These are phyloP conservation scores for Suillus lakei DNA, from an alignment of 768 basidiomycete genomes.

Conservation along the genomic window DNA sequence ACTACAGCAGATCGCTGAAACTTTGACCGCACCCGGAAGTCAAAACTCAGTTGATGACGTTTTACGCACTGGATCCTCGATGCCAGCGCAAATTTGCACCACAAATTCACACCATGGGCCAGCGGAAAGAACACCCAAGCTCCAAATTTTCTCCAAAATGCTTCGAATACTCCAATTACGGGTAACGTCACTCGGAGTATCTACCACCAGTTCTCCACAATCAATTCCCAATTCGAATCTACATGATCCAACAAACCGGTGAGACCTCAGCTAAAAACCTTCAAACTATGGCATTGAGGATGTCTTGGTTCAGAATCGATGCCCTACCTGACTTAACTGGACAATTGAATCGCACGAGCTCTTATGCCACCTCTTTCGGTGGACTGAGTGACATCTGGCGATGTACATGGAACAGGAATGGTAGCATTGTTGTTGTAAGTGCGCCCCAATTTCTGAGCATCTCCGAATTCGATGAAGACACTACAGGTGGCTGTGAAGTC, in stretches of 20 bases:
- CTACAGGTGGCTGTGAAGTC: slow-evolving; percentile 16
- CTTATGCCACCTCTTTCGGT: slow-evolving; percentile 30
- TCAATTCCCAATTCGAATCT: background rate
- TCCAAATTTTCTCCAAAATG: background rate
- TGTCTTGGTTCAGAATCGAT: background rate
- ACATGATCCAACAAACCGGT: background rate
- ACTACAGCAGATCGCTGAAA: background rate
- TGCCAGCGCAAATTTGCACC: background rate
- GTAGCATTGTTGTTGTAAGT: background rate
- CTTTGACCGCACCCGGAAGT: too few species aligned
- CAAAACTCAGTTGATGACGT: background rate
- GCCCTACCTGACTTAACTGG: slow-evolving; percentile 20
- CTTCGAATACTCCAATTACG: background rate
- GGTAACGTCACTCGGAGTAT: background rate
- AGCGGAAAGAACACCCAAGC: background rate
- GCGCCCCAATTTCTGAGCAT: background rate
- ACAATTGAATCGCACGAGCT: slow-evolving; percentile 14
- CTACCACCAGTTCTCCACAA: background rate
- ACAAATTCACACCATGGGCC: background rate
- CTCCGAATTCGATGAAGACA: background rate
- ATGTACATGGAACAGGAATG: slow-evolving; percentile 15
- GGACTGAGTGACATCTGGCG: slow-evolving; percentile 37
- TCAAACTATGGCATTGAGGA: background rate
- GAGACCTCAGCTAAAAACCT: background rate
- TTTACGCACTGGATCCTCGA: background rate